Percentiles rank a stretch among this genome's conserved stretches.
phyloP scores from a whole-genome alignment of 768 basidiomycete species.

The Lentinula sp. region DNA sequence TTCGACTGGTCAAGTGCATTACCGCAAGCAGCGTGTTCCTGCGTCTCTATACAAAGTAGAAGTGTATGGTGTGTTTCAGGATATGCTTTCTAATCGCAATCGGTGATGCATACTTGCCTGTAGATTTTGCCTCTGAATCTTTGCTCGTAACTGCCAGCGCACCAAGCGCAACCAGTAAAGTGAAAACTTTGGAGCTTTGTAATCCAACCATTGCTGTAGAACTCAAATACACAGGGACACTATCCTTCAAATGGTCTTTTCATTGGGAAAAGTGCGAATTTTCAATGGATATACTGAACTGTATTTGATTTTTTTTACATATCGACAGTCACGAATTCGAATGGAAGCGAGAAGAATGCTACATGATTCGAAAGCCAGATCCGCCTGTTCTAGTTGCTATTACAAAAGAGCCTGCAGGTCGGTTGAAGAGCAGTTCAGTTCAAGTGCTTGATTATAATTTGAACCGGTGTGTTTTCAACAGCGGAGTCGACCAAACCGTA shows the following conservation, averaged over 20 bases:
- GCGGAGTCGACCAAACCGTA: neutral
- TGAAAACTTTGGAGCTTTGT: constrained; percentile 68
- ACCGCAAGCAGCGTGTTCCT: constrained; percentile 60
- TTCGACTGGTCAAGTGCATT: constrained; percentile 55
- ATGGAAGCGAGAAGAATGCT: constrained; percentile 83
- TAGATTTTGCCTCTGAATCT: constrained; percentile 70
- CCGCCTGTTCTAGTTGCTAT: constrained; percentile 81
- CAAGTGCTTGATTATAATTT: constrained; percentile 86
- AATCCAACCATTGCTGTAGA: constrained; percentile 70
- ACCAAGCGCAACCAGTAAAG: constrained; percentile 59
- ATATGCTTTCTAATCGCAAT: neutral
- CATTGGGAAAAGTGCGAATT: constrained; percentile 74
- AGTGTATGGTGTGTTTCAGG: constrained; percentile 48
- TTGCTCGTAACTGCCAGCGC: constrained; percentile 65
- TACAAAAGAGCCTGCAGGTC: constrained; percentile 68
- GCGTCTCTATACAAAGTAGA: constrained; percentile 57
- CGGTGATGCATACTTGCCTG: neutral
- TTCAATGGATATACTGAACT: neutral
- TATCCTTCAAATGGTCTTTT: constrained; percentile 75
- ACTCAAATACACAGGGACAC: constrained; percentile 65
- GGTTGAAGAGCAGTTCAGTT: constrained; percentile 56
- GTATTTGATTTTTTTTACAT: neutral
- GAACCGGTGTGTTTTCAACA: constrained; percentile 44
- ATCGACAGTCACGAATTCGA: constrained; percentile 68
- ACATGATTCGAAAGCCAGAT: constrained; percentile 78